Conservation (phyloP, 1,139 yeast genomes). For the Hanseniaspora sp. region DNA sequence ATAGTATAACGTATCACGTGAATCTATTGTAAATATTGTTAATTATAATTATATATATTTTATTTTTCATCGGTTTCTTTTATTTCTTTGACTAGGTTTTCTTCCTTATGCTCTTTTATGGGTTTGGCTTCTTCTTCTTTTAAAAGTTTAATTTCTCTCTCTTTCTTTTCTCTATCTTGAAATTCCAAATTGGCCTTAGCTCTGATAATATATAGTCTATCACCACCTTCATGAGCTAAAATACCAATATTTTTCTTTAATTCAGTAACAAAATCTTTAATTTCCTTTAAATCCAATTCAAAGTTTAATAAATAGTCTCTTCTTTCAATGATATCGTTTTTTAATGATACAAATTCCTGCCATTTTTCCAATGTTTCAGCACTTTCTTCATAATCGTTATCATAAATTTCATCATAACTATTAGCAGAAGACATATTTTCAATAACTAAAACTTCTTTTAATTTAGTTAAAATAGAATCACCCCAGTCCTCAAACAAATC, state of each 20-base stretch:
- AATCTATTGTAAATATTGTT: background rate
- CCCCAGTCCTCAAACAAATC: constrained; percentile 17
- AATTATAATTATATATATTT: no score
- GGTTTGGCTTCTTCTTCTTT: background rate
- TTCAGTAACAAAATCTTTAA: constrained; percentile 44
- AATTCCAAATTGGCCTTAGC: constrained; percentile 74
- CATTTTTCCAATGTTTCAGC: constrained; percentile 5
- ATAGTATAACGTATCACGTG: constrained; percentile 16
- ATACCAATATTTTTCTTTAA: constrained; percentile 51
- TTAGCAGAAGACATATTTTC: constrained; percentile 8
- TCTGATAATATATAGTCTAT: constrained; percentile 58
- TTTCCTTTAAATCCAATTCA: constrained; percentile 39
- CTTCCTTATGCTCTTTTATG: no score
- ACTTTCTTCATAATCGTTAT: background rate
- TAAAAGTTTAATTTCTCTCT: constrained; percentile 16
- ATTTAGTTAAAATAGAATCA: constrained; percentile 13
- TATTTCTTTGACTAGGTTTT: no score
- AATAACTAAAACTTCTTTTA: constrained; percentile 9
- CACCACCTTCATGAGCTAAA: constrained; percentile 57
- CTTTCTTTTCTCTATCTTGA: constrained; percentile 52
- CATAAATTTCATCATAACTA: background rate
- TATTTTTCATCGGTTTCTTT: no score
- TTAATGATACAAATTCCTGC: constrained; percentile 11
- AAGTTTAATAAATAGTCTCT: constrained; percentile 48
- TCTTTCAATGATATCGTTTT: constrained; percentile 13